phyloP scores from a whole-genome alignment of 306 rosid genomes.

The Senna tora region DNA sequence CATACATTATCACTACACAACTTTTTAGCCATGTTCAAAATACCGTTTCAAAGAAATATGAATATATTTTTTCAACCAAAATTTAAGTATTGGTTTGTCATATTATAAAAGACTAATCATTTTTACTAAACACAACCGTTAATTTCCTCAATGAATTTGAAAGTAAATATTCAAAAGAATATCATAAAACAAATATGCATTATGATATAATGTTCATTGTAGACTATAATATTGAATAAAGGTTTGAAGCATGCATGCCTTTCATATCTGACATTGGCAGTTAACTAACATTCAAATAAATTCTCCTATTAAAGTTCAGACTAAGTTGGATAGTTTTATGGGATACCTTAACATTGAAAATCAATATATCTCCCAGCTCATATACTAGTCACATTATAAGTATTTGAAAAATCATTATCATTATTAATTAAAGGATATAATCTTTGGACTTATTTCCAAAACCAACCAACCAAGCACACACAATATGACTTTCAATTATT shows the following conservation, averaged over 20 bases:
- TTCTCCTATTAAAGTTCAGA: neutral
- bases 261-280: neutral
- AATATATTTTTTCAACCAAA: too few species aligned
- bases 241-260: neutral
- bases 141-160: too few species aligned
- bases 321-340: neutral
- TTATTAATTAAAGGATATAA: constrained; percentile 38
- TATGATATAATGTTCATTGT: too few species aligned
- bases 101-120: too few species aligned
- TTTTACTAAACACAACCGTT: too few species aligned
- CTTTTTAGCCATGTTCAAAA: too few species aligned
- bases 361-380: neutral
- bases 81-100: too few species aligned
- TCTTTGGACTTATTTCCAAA: constrained; percentile 37
- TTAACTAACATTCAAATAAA: neutral
- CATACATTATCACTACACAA: too few species aligned
- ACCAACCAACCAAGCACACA: constrained; percentile 35
- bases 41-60: too few species aligned
- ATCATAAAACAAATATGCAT: too few species aligned
- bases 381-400: neutral
- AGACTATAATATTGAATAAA: neutral
- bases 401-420: constrained; percentile 20
- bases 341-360: neutral
- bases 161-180: too few species aligned
- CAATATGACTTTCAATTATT: constrained; percentile 9